Evolutionary conservation across 2,329 filamentous ascomycete genomes (phyloP), one percentile per base, ranked within the genome.

Genomic region (Hypoxylon sp.): DNA sequence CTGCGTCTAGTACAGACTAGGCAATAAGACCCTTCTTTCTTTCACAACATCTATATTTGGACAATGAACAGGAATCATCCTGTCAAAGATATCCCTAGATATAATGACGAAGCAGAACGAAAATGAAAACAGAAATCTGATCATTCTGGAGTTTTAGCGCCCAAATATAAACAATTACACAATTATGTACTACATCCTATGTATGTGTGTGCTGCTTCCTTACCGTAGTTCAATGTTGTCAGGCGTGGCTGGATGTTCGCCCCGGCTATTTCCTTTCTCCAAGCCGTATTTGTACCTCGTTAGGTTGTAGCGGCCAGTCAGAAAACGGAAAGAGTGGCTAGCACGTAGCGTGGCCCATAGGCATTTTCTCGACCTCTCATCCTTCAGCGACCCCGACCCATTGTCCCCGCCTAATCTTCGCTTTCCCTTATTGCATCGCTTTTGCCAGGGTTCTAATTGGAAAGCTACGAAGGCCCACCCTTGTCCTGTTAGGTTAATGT

Each of bases 361-460:
- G 47, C 61, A 57, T 29, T 61, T 59, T 35, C 17, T 62, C 31
- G 53, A 52, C 60, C 60, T 69, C 63, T 62, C 68, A 68, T 61
- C 66, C 53, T 69, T 68, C 53, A 69, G 53, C 52, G 54, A 59
- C 53, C 63, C 59, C 53, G 52, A 63, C 63, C 66, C 60, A 59
- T 66, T 52, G 46, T 67, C 69, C 61, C 69, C 69, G 69, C 69
- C 66, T 69, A 69, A 71, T 69, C 57, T 65, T 71, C 63, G 58
- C 69, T 65, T 67, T 64, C 58, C 69, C 69, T 69, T 63, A 65
- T 67, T 69, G 58, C 58, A 63, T 71, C 67, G 57, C 53, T 63
- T 63, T 58, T 66, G 35, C 55, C 57, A 66, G 61, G 69, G 69
- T 65, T 65, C 69, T 58, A 13, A 71, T 71, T 71, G 68, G 68